These are phyloP conservation scores for Debaryomyces fabryi DNA, from an alignment of 1,139 yeast species.

Conservation along the genomic window DNA sequence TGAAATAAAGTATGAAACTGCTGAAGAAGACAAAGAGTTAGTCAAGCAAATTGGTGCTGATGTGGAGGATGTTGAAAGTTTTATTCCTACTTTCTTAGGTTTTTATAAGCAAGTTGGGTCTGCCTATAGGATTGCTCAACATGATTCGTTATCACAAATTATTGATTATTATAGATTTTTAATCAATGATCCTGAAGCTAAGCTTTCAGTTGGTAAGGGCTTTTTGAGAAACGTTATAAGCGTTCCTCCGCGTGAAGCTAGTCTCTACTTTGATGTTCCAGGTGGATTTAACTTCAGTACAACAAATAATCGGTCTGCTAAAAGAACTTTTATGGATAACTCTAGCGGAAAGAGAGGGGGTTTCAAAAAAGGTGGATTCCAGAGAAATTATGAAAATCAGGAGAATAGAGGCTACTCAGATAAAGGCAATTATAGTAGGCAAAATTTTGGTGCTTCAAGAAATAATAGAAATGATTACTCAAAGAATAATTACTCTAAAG, in stretches of 20 bases:
- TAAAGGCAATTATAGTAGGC: conserved; percentile 4
- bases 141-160: conserved; percentile 14
- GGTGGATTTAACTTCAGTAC: conserved; percentile 18
- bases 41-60: conserved; percentile 17
- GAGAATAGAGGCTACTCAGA: conserved; percentile 7
- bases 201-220: conserved; percentile 13
- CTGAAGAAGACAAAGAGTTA: conserved; percentile 16
- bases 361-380: conserved; percentile 16
- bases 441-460: conserved; percentile 5
- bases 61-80: conserved; percentile 18
- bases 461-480: conserved; percentile 2
- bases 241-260: conserved; percentile 20
- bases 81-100: conserved; percentile 34
- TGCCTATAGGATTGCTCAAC: conserved; percentile 27
- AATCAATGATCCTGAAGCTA: conserved; percentile 18
- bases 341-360: conserved; percentile 17
- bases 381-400: background rate
- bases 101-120: conserved; percentile 34
- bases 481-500: background rate
- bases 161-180: conserved; percentile 15
- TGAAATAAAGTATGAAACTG: conserved; percentile 17
- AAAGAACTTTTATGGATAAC: conserved; percentile 15
- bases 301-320: conserved; percentile 18
- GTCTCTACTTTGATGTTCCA: conserved; percentile 25
- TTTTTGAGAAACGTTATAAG: conserved; percentile 13